Conservation (phyloP, 306 rosid species). For the Casuarina equisetifolia region DNA sequence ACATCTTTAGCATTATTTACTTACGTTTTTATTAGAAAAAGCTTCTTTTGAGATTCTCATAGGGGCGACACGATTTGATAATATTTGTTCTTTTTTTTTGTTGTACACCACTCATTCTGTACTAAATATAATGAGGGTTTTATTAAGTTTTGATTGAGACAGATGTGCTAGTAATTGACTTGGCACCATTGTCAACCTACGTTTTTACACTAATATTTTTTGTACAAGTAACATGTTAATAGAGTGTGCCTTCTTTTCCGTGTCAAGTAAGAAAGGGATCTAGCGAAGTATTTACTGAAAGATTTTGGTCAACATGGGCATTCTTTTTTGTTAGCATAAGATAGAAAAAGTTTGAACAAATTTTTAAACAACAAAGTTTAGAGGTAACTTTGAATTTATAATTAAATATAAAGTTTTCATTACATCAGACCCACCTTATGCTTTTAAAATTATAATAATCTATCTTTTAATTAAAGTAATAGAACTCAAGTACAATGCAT, state of each 20-base stretch:
- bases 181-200: background rate
- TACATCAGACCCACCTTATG: too few relatives aligned
- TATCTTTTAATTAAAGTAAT: too few relatives aligned
- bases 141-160: background rate
- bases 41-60: background rate
- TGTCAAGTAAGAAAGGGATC: background rate
- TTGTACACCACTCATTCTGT: background rate
- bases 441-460: too few relatives aligned
- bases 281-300: background rate
- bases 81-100: background rate
- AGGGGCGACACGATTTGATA: background rate
- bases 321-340: background rate
- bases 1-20: background rate
- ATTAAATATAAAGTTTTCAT: too few relatives aligned
- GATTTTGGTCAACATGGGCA: background rate
- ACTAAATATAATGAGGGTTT: background rate
- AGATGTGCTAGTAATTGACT: background rate
- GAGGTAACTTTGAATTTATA: background rate
- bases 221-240: background rate
- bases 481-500: too few relatives aligned
- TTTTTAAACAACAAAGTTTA: background rate
- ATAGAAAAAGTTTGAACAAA: background rate
- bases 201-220: background rate
- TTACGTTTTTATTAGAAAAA: background rate
- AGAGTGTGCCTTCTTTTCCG: conserved; percentile 3